These are phyloP conservation scores for Closterium sp. DNA, from an alignment of 139 green algal species.

Conservation along the genomic window DNA sequence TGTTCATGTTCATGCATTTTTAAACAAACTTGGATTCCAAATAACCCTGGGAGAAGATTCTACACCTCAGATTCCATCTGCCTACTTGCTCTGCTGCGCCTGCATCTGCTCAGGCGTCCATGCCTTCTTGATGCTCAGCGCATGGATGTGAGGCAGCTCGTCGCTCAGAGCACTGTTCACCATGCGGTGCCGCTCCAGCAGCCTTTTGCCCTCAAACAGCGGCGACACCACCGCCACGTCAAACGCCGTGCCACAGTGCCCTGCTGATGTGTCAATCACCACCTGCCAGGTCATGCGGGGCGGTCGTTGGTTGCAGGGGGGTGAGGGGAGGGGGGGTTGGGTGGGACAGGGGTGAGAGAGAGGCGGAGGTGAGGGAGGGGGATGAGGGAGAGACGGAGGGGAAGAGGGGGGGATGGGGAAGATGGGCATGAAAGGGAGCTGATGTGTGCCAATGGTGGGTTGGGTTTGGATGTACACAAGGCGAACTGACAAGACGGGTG, in stretches of 20 bases:
- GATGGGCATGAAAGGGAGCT: background rate
- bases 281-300: slow-evolving; percentile 3
- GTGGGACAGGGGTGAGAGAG: background rate
- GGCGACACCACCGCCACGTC: slow-evolving; percentile 68
- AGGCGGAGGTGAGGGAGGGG: background rate
- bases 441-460: too few relatives aligned
- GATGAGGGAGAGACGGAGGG: background rate
- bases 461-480: too few relatives aligned
- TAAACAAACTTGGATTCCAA: too few relatives aligned
- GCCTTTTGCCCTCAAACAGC: slow-evolving; percentile 70
- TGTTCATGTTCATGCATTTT: too few relatives aligned
- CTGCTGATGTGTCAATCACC: slow-evolving; percentile 35
- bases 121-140: slow-evolving; percentile 71
- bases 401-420: background rate
- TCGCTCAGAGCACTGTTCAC: slow-evolving; percentile 66
- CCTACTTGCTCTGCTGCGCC: slow-evolving; percentile 18
- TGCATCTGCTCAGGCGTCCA: slow-evolving; percentile 51
- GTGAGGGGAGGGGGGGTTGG: background rate
- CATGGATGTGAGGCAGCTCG: slow-evolving; percentile 73
- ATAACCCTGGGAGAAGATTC: too few relatives aligned
- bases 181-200: slow-evolving; percentile 70
- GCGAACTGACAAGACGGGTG: too few relatives aligned
- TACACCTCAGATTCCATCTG: background rate
- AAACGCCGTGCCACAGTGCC: slow-evolving; percentile 71
- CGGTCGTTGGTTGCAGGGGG: background rate